Conservation (phyloP, 2,329 filamentous ascomycete species). For the Paradendryphiella salina region DNA sequence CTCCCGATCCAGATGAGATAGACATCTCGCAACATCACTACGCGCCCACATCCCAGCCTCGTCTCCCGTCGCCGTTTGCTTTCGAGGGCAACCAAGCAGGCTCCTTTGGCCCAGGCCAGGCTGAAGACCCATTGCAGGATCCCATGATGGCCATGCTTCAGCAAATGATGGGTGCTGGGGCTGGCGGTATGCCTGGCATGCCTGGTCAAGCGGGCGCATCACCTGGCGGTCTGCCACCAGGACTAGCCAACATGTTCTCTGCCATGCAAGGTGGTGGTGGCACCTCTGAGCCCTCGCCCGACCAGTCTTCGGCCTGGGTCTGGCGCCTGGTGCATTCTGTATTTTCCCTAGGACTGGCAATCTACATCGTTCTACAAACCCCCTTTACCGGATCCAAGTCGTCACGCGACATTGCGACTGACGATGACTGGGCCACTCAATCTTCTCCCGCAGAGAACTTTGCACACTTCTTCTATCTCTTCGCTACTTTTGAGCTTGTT, state of each 20-base stretch:
- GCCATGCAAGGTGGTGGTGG: slow-evolving; percentile 52
- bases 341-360: slow-evolving; percentile 68
- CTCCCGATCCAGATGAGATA: slow-evolving; percentile 69
- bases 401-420: slow-evolving; percentile 52
- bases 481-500: slow-evolving; percentile 74
- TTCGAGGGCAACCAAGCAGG: slow-evolving; percentile 32
- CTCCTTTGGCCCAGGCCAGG: slow-evolving; percentile 26
- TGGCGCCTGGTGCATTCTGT: slow-evolving; percentile 76
- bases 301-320: slow-evolving; percentile 55
- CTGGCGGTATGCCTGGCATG: slow-evolving; percentile 44
- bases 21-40: slow-evolving; percentile 79
- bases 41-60: slow-evolving; percentile 55
- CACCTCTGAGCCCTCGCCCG: slow-evolving; percentile 39
- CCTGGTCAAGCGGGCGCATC: slow-evolving; percentile 28
- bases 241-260: slow-evolving; percentile 51
- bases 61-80: slow-evolving; percentile 44
- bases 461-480: slow-evolving; percentile 74
- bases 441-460: slow-evolving; percentile 48
- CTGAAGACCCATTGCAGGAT: slow-evolving; percentile 53
- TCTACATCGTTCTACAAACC: slow-evolving; percentile 70
- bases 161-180: slow-evolving; percentile 64
- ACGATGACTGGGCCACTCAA: slow-evolving; percentile 38
- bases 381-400: slow-evolving; percentile 69
- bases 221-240: slow-evolving; percentile 45
- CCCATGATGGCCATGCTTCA: slow-evolving; percentile 76